phyloP scores from a whole-genome alignment of 371 early-diverging fungal genomes.

The Syncephalis fuscata region DNA sequence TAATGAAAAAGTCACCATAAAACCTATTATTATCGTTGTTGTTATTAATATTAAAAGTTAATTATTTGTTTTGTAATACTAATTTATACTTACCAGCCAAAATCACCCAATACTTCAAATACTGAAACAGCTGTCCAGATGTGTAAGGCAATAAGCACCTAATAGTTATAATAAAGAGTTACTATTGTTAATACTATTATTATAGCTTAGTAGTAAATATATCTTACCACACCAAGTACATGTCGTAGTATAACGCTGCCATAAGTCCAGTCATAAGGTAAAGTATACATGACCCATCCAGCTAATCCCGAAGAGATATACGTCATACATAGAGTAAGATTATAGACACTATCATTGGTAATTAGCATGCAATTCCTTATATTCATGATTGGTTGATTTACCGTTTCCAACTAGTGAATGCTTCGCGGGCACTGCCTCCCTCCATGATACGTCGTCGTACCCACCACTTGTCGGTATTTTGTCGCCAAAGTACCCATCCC shows the following conservation, averaged over 20 bases:
- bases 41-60: no score
- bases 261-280: constrained; percentile 49
- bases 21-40: constrained; percentile 12
- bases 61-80: no score
- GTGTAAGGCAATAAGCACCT: constrained; percentile 60
- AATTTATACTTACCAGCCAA: constrained; percentile 62
- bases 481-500: constrained; percentile 54
- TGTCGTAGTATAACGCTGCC: constrained; percentile 55
- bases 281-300: constrained; percentile 50
- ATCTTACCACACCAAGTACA: constrained; percentile 30
- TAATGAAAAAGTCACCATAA: constrained; percentile 76
- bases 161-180: constrained; percentile 5
- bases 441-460: constrained; percentile 84
- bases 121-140: constrained; percentile 71
- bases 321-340: constrained; percentile 71
- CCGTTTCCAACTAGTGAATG: constrained; percentile 86
- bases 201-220: no score
- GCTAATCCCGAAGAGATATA: constrained; percentile 65
- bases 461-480: constrained; percentile 62
- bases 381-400: constrained; percentile 14
- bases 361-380: no score
- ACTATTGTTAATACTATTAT: no score
- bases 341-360: constrained; percentile 75
- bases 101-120: constrained; percentile 76
- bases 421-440: constrained; percentile 71